Evolutionary conservation across 2,329 filamentous ascomycete genomes (phyloP), one percentile per base, ranked within the genome.

Genomic region (Xylariaceae sp.): DNA sequence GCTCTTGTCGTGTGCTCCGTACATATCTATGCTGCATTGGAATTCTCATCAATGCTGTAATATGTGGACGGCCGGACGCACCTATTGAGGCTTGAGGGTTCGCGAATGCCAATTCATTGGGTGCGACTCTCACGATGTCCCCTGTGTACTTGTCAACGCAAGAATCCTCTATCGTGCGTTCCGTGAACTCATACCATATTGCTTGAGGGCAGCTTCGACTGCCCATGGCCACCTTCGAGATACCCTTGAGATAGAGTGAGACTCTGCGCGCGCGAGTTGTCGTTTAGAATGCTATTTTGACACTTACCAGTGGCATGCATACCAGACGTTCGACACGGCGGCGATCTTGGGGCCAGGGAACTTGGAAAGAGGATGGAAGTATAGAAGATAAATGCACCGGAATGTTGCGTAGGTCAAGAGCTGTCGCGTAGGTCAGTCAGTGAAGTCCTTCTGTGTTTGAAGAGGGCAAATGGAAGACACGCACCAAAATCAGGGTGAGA

Each of bases 321-420:
- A 43, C 35, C 43, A 49, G 10, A 46, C 32, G 29, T 49, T 46
- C 14, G 38, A 43, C 14, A 49, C 16, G 19, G 43, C 43, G 11
- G 47, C 43, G 3, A 48, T 6, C 22, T 36, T 27, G 12, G 42
- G 43, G 2, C 43, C 47, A 2, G 43, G 43, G 22, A 33, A 45
- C 17, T 40, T 47, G 6, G 43, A 36, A 6, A 40, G 17, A 4
- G 47, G 47, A 29, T 49, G 47, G 29, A 49, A 49, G 32, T 45
- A 42, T 14, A 37, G 11, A 29, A 37, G 23, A 19, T 49, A 39
- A 11, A 44, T 27, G 29, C 21, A 42, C 36, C 46, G 39, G 34
- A 7, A 38, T 10, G 36, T 22, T 14, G 20, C 36, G 8, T 20
- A 38, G 14, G 11, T 11, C 16, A 21, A 20, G 7, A 38, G 5